Evolutionary conservation across 345 rosid species (phyloP).

Genomic region (Hibiscus syriacus): DNA sequence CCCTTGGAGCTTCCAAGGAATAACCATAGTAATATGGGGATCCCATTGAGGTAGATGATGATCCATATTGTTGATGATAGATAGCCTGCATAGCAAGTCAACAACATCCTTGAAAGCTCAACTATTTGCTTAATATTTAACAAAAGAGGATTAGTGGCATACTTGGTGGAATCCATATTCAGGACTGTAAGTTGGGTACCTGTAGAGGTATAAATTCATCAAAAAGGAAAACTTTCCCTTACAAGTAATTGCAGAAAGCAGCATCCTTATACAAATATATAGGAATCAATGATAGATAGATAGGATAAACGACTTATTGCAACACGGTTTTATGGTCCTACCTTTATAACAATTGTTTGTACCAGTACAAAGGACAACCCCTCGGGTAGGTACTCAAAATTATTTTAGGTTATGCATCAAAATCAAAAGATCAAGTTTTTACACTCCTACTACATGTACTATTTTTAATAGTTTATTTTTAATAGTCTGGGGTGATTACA

Average conservation of each 20-base stretch:
- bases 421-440: not conserved
- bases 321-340: slow-evolving; percentile 12
- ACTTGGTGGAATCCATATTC: slow-evolving; percentile 81
- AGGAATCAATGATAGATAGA: slow-evolving; percentile 7
- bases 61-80: slow-evolving; percentile 59
- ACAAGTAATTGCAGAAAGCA: not conserved
- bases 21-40: slow-evolving; percentile 61
- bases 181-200: slow-evolving; percentile 58
- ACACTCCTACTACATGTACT: too few species aligned
- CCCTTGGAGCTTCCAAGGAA: slow-evolving; percentile 52
- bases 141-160: slow-evolving; percentile 14
- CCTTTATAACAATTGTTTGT: slow-evolving; percentile 14
- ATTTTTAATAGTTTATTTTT: too few species aligned
- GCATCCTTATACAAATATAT: not conserved
- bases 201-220: slow-evolving; percentile 21
- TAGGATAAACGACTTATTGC: not conserved
- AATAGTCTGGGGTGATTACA: too few species aligned
- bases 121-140: not conserved
- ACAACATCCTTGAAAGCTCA: not conserved
- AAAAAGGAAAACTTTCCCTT: not conserved
- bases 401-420: not conserved
- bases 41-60: slow-evolving; percentile 30
- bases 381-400: slow-evolving; percentile 7
- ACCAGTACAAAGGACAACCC: slow-evolving; percentile 10
- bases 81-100: slow-evolving; percentile 31